Evolutionary conservation across 257 asterid genomes (phyloP), one percentile per base, ranked within the genome.

Genomic region (Ocimum tenuiflorum): DNA sequence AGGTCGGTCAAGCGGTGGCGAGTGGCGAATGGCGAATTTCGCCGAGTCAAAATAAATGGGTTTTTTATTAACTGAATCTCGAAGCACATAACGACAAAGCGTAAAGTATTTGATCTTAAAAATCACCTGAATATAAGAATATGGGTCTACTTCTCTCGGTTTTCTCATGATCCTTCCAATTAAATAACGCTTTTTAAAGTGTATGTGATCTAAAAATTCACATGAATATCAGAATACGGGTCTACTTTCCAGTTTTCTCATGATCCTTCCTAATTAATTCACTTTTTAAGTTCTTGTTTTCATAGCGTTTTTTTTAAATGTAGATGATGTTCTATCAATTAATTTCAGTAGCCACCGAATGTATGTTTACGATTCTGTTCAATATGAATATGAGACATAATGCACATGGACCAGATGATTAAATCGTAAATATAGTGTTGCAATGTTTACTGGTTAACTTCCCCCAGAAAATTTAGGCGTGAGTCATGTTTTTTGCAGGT

Each of bases 21-120:
- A 17, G 65, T 29, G 75, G 75, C 48, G 35, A 14, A 41, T 48
- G 29, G 42, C 47, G 38, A 27, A 38, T 7, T 46, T 59, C 29
- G 57, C 45, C 54, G 22, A 65, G 62, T 23, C 46, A 14, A 38
- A 19, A 35, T 31, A 3, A 42, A 2, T 9, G 20, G 23, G 6
- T 12, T 41, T 12, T 38, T 11, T 27, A 49, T 65, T 59, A 17
- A 64, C 60, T 41, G 12, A 58, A 56, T 29, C 54, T 14, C 15
- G 29, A 46, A 50, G 69, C 52, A 60, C 43, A 17, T 42, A 42
- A 60, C 22, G 60, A 58, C 43, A 41, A 65, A 17, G 52, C 15
- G 65, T 45, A 11, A 53, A 54, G 12, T 4, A 2, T 36, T 33
- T 27, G 15, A 56, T 17, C 14, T 18, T n/a, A 8, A 58, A 42